Percentiles rank a stretch among this genome's conserved stretches.
phyloP scores from a whole-genome alignment of 257 asterid species.

The Rauvolfia tetraphylla region DNA sequence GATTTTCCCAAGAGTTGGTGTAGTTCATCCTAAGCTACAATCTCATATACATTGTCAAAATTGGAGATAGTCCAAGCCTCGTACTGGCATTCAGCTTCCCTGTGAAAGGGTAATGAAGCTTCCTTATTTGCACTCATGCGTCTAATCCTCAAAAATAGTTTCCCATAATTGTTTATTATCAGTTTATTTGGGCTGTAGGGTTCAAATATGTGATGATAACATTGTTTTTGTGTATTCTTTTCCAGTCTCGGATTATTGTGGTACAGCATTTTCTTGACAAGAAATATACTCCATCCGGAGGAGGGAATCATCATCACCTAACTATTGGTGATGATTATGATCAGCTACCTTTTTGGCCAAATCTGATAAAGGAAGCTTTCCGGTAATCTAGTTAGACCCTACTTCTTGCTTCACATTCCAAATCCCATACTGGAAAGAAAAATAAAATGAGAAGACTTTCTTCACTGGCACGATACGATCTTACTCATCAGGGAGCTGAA shows the following conservation, averaged over 20 bases:
- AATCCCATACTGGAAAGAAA: not conserved
- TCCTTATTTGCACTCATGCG: not conserved
- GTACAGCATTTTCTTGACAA: conserved; percentile 18
- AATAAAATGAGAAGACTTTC: not conserved
- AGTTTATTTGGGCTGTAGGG: not conserved
- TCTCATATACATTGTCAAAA: conserved; percentile 17
- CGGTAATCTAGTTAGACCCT: conserved; percentile 36
- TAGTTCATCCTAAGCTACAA: conserved; percentile 24
- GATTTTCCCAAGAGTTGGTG: conserved; percentile 22
- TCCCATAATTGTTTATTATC: not conserved
- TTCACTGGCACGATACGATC: not conserved
- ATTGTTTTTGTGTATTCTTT: not conserved
- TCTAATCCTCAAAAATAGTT: not conserved
- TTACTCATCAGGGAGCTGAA: not conserved
- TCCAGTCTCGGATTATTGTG: conserved; percentile 23
- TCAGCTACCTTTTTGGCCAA: conserved; percentile 52
- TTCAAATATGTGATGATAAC: no score
- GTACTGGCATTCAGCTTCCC: conserved; percentile 7
- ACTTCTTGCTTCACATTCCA: not conserved
- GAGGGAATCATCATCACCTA: conserved; percentile 43
- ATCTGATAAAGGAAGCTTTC: conserved; percentile 32
- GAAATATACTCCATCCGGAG: conserved; percentile 32
- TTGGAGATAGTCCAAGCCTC: conserved; percentile 24
- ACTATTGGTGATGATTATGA: conserved; percentile 34
- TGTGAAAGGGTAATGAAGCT: conserved; percentile 33